These are phyloP conservation scores for Geranium brycei DNA, from an alignment of 345 rosid genomes.

Conservation along the genomic window DNA sequence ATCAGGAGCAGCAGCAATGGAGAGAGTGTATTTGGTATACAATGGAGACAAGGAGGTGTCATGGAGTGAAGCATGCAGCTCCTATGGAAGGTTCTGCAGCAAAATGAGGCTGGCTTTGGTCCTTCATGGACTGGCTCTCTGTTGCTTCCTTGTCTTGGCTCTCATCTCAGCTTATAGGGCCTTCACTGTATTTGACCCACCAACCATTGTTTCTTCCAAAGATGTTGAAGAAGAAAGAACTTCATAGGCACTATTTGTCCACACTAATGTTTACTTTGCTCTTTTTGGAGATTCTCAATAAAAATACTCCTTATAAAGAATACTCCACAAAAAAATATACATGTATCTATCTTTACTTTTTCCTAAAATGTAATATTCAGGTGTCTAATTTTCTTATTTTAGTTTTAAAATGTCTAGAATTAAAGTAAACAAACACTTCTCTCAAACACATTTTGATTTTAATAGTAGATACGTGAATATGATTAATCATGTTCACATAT, in stretches of 20 bases:
- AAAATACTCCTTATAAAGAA: too few species aligned
- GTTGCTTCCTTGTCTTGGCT: conserved; percentile 48
- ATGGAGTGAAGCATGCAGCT: conserved; percentile 75
- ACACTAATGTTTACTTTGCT: too few species aligned
- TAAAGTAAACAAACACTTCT: too few species aligned
- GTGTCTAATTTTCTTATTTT: too few species aligned
- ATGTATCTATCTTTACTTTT: too few species aligned
- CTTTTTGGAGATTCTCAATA: too few species aligned
- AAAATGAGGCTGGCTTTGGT: conserved; percentile 43
- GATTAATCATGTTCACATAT: too few species aligned
- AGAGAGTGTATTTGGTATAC: conserved; percentile 48
- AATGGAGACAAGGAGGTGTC: conserved; percentile 54
- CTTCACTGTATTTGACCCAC: conserved; percentile 55
- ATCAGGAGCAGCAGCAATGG: conserved; percentile 59
- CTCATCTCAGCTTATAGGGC: conserved; percentile 67
- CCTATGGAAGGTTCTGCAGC: conserved; percentile 49
- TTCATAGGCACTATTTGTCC: background rate
- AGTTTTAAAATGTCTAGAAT: too few species aligned
- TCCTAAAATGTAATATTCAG: too few species aligned
- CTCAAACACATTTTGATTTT: too few species aligned
- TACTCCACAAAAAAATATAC: too few species aligned
- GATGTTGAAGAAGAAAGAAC: conserved; percentile 11
- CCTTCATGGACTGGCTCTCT: conserved; percentile 46
- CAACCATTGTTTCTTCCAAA: conserved; percentile 25
- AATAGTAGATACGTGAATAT: too few species aligned